Evolutionary conservation across 164 flowering plant species (phyloP), one percentile per base, ranked within the genome.

Genomic region (Amborella trichopoda): DNA sequence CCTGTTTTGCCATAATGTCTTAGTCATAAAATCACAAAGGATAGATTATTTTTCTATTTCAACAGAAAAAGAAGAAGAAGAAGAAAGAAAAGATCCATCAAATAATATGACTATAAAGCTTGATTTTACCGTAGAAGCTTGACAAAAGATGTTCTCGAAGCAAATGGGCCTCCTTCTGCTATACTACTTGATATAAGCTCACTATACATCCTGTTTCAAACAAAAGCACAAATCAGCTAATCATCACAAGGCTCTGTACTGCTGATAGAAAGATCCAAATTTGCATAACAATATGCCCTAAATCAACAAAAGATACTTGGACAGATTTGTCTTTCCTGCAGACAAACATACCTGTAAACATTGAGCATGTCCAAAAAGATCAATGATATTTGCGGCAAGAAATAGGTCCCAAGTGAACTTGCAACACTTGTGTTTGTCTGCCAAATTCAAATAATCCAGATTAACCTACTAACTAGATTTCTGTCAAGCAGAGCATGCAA

Each of bases 391-490:
- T 91, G 99, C 12, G 93, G 55, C 25, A 87, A 60, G 68, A 84
- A 91, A 58, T 50, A 82, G 26, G 95, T 87, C 51, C 99, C 99
- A 40, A 91, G 81, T 5, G 99, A 71, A 65, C 60, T 75, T 13
- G 99, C 94, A 49, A 70, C 95, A 56, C 96, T 91, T 19, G 99
- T 87, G 64, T 91, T 91, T 54, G 99, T 91, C 99, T 91, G 83
- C 66, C 69, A 64, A 38, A 38, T n/a, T n/a, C n/a, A n/a, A n/a
- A 9, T 8, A 38, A 30, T 30, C 34, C 34, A 30, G n/a, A n/a
- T n/a, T n/a, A n/a, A n/a, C n/a, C n/a, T n/a, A n/a, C n/a, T n/a
- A n/a, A n/a, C n/a, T n/a, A n/a, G n/a, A n/a, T n/a, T n/a, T n/a
- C n/a, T n/a, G n/a, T n/a, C n/a, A n/a, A n/a, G n/a, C n/a, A n/a